Evolutionary conservation across 116 monocot species (phyloP), one percentile per base, ranked within the genome.

Genomic region (Zostera marina): DNA sequence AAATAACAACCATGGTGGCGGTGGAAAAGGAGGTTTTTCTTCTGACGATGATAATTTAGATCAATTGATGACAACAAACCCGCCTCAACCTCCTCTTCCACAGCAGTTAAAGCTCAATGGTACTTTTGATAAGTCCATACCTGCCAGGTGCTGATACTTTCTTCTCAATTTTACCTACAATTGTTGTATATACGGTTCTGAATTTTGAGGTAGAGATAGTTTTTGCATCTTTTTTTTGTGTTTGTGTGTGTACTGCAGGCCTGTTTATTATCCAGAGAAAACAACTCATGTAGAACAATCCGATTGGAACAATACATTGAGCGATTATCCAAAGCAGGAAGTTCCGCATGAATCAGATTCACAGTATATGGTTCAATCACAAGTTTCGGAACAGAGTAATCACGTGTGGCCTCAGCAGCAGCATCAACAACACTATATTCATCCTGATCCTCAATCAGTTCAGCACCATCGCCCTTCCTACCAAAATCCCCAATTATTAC

Each of bases 41-140:
- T 73, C 84, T 5, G 84, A 81, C 42, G 90, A 90, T 38, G 85
- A 84, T 41, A 90, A 70, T 60, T 67, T 72, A 13, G 83, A 89
- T 13, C 77, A 75, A 8, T 62, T 66, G 41, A 73, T 48, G 11
- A 46, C 14, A 24, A 53, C 53, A 15, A 70, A 22, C 46, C 70
- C 22, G 25, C 72, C 43, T 2, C 48, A 22, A 21, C 62, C 44
- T 12, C 52, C 53, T 2, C 53, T 53, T 12, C 53, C 9, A 42
- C 75, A 69, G 22, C 71, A 58, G 41, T 72, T 23, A 22, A 74
- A 74, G 44, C 52, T 49, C 19, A 63, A 22, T 7, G 22, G 12
- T 12, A 47, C 48, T 26, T 23, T 22, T 24, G 63, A 63, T 42
- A 47, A 14, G 15, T 15, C 44, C 53, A 40, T 24, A 24, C 26